Base-by-base conservation (phyloP, 805 yeast genomes). In the Candida maesae region DNA sequence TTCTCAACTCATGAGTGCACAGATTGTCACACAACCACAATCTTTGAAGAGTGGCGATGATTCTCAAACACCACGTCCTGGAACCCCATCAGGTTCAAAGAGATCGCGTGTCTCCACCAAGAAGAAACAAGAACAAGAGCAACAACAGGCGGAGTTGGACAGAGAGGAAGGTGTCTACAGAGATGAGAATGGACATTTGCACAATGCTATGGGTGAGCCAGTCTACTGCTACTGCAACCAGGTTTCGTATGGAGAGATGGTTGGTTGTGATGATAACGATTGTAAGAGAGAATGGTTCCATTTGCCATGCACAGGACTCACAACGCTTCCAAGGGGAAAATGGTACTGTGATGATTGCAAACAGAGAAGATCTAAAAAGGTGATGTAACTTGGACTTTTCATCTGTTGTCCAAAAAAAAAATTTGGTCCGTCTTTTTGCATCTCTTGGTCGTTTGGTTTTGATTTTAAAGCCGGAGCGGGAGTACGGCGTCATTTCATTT, bases 211-310 rank as follows among this genome's bases (percentile, higher is more conserved):
- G 35, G 71, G 70, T 17, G 97, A 90, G 56, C 95, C 95, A 1
- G 77, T 89, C 2, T 91, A 91, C 61, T 93, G 99, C 63, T 90
- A 91, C 66, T 93, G 99, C 66, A 87, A 89, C 60, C 96, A 90
- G 60, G 95, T 90, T 1, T 91, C 97, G 5, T 93, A 85, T 59
- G 99, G 99, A 15, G 98, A 93, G 58, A 93, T 93, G 99, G 97
- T 93, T 45, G 99, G 95, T 2, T 93, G 99, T 66, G 99, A 93
- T 58, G 97, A 96, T 11, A 90, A 86, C 26, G 79, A 81, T 44
- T 91, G 98, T 67, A 81, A 81, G 59, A 71, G 88, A 40, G 98
- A 90, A 62, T 90, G 98, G 98, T 90, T 90, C 66, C 98, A 90
- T 67, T 68, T 91, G 51, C 95, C 95, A 14, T 90, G 98, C 64